These are phyloP conservation scores for Moniliophthora roreri DNA, from an alignment of 1,284 basidiomycete species.

Conservation along the genomic window DNA sequence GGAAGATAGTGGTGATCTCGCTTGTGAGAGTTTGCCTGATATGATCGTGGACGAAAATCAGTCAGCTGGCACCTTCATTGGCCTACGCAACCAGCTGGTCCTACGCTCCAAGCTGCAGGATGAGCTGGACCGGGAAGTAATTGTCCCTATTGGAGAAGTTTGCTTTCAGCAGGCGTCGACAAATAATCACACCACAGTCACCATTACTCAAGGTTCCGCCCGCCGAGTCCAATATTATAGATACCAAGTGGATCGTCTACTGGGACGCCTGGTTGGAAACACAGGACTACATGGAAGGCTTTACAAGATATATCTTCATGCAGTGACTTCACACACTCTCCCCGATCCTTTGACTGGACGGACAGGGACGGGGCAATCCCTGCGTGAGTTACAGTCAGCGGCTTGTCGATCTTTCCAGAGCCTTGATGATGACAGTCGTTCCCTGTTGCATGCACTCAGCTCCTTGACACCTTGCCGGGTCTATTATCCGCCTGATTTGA, in stretches of 20 bases:
- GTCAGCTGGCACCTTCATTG: conserved; percentile 37
- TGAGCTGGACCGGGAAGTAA: no score
- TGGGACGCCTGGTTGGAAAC: conserved; percentile 37
- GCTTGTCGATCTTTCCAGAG: conserved; percentile 36
- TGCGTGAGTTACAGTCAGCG: conserved; percentile 36
- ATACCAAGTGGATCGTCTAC: conserved; percentile 37
- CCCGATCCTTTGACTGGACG: conserved; percentile 44
- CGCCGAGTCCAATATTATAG: conserved; percentile 25
- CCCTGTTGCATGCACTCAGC: conserved; percentile 33
- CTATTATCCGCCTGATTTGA: conserved; percentile 38
- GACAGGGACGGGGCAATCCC: conserved; percentile 46
- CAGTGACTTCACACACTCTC: conserved; percentile 38
- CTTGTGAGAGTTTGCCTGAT: conserved; percentile 35
- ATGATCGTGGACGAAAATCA: conserved; percentile 35
- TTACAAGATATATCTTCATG: conserved; percentile 45
- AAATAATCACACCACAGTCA: conserved; percentile 25
- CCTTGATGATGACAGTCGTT: conserved; percentile 26
- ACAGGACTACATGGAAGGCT: conserved; percentile 32
- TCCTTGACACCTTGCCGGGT: conserved; percentile 32
- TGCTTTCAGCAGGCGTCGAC: no score
- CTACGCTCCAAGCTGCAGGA: conserved; percentile 19
- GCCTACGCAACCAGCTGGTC: conserved; percentile 38
- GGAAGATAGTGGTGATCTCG: conserved; percentile 23
- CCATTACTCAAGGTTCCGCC: conserved; percentile 19
- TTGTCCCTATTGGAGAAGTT: no score